Base-by-base conservation (phyloP, 306 rosid species). In the Prunus dulcis region DNA sequence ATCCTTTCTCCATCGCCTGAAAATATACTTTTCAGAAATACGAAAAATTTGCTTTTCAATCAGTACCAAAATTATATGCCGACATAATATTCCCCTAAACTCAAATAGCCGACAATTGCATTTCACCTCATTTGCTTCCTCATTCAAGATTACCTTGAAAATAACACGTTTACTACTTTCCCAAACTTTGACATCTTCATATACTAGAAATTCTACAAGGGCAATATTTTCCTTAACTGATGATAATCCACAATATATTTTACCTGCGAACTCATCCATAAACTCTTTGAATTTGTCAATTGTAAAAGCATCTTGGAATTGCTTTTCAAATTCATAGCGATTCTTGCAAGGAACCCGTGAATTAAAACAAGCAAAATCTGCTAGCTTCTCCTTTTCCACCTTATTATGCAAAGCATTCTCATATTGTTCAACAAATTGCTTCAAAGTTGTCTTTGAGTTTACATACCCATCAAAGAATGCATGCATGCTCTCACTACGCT, bases 31-130 rank as follows among this genome's bases (percentile, higher is more conserved):
- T 10, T 23, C 60, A 22, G 82, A 52, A 25, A 79, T 38, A 9
- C 55, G 19, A 30, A 51, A 20, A 25, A 63, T 18, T 3, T 72
- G 18, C 63, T 60, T 30, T 9, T 62, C 41, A 53, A 62, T 46
- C 15, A 78, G 49, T 18, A 78, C 71, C 2, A 68, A 41, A 30
- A 79, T 56, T 2, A 43, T n/a, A 53, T n/a, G n/a, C n/a, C n/a
- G n/a, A n/a, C n/a, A n/a, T n/a, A n/a, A n/a, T n/a, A n/a, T n/a
- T n/a, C n/a, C n/a, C n/a, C n/a, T n/a, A n/a, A n/a, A n/a, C n/a
- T 79, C 73, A 27, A 79, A 79, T 32, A 71, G 27, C 10, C 67
- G 27, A 52, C 77, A 79, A 30, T 22, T 50, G 58, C 82, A 79
- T 9, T 63, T 57, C 14, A 62, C 72, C 22, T 79, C 82, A 64